Evolutionary conservation across 2,329 filamentous ascomycete species (phyloP), one percentile per base, ranked within the genome.

Genomic region (Mycosphaerella arachidis): DNA sequence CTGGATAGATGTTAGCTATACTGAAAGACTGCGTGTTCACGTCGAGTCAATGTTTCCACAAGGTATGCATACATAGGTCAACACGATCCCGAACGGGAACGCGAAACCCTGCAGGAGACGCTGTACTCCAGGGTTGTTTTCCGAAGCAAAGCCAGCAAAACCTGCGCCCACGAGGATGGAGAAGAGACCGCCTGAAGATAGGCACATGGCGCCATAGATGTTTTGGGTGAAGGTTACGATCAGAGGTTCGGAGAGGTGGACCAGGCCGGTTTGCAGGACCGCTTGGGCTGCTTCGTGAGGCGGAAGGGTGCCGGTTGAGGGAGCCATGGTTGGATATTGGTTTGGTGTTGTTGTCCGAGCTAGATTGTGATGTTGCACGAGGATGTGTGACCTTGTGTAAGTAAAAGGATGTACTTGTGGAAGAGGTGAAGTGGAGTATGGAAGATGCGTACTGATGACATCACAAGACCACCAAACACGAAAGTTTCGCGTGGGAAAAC

Each of bases 31-130:
- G 24, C 24, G 24, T 24, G 24, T 24, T 3, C 24, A 24, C 24
- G 24, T 24, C 24, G 24, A 24, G 24, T 24, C 24, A 24, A 24
- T 2, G 24, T 24, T 3, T 24, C 24, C 24, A 24, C 24, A 24
- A 24, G 50, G 24, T 24, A 24, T 24, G 24, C 24, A 24, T 24
- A 24, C 24, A 24, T 71, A 72, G 1, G 70, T 64, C 16, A 71
- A 37, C 4, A 71, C 65, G 7, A 72, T 63, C 8, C 69, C 70
- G 18, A 70, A 53, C 0, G 69, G 66, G 35, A 71, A 71, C 1
- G 65, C 58, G 8, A 62, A 35, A 18, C 70, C 68, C 45, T 71
- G 69, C 10, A 71, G 52, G 10, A 70, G 48, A 7, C 62, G 60
- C 43, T 62, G 46, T 9, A 70, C 57, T 7, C 67, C 67, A 8